phyloP scores from a whole-genome alignment of 2,329 filamentous ascomycete species.

The Drechslerella stenobrocha region DNA sequence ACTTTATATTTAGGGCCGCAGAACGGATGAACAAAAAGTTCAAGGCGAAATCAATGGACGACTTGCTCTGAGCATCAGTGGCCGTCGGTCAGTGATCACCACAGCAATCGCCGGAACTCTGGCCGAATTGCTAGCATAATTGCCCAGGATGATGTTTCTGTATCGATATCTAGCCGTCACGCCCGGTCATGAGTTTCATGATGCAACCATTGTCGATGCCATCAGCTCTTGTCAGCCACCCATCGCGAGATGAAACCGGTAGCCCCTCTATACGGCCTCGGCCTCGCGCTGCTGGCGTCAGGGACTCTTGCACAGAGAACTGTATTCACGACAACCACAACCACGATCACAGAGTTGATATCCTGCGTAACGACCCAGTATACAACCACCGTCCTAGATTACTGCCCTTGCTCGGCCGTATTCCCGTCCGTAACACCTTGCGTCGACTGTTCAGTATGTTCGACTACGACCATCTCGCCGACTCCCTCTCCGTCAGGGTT shows the following conservation, averaged over 20 bases:
- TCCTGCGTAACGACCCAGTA: conserved; percentile 24
- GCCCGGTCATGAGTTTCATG: too few species aligned
- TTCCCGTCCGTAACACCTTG: conserved; percentile 14
- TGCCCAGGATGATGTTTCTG: too few species aligned
- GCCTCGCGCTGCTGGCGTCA: neutral
- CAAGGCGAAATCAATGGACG: conserved; percentile 76
- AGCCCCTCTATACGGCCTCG: neutral
- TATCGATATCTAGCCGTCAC: too few species aligned
- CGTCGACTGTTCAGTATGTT: conserved; percentile 14
- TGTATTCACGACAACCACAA: conserved; percentile 15
- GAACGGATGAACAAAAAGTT: conserved; percentile 91
- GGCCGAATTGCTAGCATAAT: too few species aligned
- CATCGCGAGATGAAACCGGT: conserved; percentile 5
- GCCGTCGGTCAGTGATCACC: too few species aligned
- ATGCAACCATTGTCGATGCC: neutral
- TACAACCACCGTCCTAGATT: conserved; percentile 19
- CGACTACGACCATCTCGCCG: conserved; percentile 24
- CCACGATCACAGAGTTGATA: conserved; percentile 30
- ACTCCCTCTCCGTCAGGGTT: conserved; percentile 14
- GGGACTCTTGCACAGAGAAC: conserved; percentile 4
- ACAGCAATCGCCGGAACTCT: too few species aligned
- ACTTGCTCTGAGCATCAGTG: conserved; percentile 62
- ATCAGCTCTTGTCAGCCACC: neutral
- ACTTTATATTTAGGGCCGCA: conserved; percentile 78
- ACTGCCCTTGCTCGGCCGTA: conserved; percentile 22